phyloP scores from a whole-genome alignment of 768 basidiomycete genomes.

The Termitomyces sp. region DNA sequence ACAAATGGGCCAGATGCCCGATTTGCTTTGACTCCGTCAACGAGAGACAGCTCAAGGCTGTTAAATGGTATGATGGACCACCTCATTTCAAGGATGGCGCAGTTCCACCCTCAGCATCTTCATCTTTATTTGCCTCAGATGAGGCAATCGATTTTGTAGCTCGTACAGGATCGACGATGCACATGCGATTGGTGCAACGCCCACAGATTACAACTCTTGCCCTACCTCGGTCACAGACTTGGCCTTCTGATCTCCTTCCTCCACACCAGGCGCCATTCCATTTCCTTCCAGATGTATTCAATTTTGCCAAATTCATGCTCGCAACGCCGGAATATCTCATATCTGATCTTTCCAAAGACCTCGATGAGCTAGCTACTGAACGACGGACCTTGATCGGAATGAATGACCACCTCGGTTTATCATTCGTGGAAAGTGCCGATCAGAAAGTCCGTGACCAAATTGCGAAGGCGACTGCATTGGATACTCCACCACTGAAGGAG shows the following conservation, averaged over 20 bases:
- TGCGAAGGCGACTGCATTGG: constrained; percentile 70
- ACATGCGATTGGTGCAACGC: constrained; percentile 87
- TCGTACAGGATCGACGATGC: constrained; percentile 53
- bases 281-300: constrained; percentile 88
- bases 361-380: constrained; percentile 69
- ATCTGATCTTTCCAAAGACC: constrained; percentile 63
- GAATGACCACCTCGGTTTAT: constrained; percentile 70
- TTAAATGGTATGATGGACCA: constrained; percentile 79
- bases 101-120: constrained; percentile 30
- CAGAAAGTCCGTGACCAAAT: constrained; percentile 74
- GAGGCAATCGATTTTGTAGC: constrained; percentile 32
- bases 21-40: constrained; percentile 94
- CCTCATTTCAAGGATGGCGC: constrained; percentile 24
- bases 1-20: constrained; percentile 91
- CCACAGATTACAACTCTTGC: constrained; percentile 95
- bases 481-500: constrained; percentile 57
- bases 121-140: constrained; percentile 37
- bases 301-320: constrained; percentile 93
- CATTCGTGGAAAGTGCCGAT: constrained; percentile 78
- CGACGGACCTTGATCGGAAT: constrained; percentile 56
- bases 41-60: constrained; percentile 85
- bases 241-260: constrained; percentile 90
- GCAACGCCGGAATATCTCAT: constrained; percentile 85
- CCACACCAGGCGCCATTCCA: constrained; percentile 94
- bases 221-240: constrained; percentile 83